Base-by-base conservation (phyloP, 768 basidiomycete species). In the Pulveroboletus sp. region DNA sequence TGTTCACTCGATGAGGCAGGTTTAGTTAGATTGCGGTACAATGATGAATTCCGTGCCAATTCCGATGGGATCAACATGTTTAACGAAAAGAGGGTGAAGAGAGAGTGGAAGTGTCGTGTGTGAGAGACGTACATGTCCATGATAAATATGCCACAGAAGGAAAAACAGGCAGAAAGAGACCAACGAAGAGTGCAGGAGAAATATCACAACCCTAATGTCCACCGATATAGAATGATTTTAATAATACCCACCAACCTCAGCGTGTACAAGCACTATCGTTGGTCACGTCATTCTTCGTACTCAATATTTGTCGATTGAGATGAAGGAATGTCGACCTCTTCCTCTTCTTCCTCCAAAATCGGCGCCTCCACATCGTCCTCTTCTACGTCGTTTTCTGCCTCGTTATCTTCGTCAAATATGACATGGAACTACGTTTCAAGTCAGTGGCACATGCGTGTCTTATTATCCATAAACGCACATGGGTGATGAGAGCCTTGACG, bases 351-450 rank as follows among this genome's bases (percentile, higher is more conserved):
- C 64, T 86, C 85, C 15, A 76, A 69, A 50, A 87, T 84, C 26
- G 84, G 78, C 31, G 76, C 77, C 50, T 86, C 84, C 63, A 76
- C 73, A 31, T 85, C 84, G 37, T 80, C 82, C 39, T 84, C 83
- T 43, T 84, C 83, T 39, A 75, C 78, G 36, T 79, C 80, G 27
- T 65, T 65, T 36, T 75, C 76, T 2, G 65, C 71, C 48, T 77
- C 78, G 45, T 71, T 73, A 61, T 86, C 84, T 41, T 86, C 85
- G 57, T 87, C 86, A 61, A 91, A 91, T 59, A 91, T 84, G 55
- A 78, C 70, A 57, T 82, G 82, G 68, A 79, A 79, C 76, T 84
- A 46, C 37, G 5, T 24, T 43, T 58, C 38, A 35, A 30, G 37
- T 54, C 46, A 56, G 49, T 30, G 14, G 44, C 39, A 17, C 32